phyloP scores from a whole-genome alignment of 2,329 filamentous ascomycete genomes.

The Arthrobotrys megalospora region DNA sequence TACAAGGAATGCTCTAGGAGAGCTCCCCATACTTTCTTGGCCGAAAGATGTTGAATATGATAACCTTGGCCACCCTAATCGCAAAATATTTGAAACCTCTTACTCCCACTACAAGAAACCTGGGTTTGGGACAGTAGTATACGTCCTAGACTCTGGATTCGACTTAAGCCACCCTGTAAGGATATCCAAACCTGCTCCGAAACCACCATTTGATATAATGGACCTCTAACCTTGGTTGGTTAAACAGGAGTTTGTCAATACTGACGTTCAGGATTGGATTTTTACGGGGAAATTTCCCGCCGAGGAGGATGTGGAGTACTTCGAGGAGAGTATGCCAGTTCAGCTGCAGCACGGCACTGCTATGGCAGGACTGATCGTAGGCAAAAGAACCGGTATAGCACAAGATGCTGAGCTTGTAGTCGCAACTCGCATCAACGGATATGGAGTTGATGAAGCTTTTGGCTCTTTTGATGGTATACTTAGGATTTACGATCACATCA shows the following conservation, averaged over 20 bases:
- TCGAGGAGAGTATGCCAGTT: neutral
- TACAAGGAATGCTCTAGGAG: neutral
- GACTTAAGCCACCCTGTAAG: slow-evolving; percentile 24
- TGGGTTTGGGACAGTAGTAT: slow-evolving; percentile 25
- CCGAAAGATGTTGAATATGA: neutral
- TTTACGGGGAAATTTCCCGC: neutral
- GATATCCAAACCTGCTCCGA: neutral
- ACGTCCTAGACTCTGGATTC: slow-evolving; percentile 23
- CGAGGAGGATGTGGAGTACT: neutral
- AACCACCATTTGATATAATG: too few species aligned
- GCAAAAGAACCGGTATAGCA: slow-evolving; percentile 7
- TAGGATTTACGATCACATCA: slow-evolving; percentile 25
- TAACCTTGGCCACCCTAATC: neutral
- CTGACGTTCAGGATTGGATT: slow-evolving; percentile 29
- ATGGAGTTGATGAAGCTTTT: too few species aligned
- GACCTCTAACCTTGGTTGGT: too few species aligned
- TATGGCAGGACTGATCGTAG: slow-evolving; percentile 9
- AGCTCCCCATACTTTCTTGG: slow-evolving; percentile 1
- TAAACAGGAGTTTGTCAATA: slow-evolving; percentile 18
- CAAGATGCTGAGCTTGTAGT: slow-evolving; percentile 6
- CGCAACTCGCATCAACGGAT: too few species aligned
- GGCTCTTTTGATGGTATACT: too few species aligned
- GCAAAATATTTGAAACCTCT: neutral
- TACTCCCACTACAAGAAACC: slow-evolving; percentile 29
- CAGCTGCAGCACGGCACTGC: slow-evolving; percentile 4